Evolutionary conservation across 2,329 filamentous ascomycete genomes (phyloP).

Genomic region (Westerdykella aurantiaca): DNA sequence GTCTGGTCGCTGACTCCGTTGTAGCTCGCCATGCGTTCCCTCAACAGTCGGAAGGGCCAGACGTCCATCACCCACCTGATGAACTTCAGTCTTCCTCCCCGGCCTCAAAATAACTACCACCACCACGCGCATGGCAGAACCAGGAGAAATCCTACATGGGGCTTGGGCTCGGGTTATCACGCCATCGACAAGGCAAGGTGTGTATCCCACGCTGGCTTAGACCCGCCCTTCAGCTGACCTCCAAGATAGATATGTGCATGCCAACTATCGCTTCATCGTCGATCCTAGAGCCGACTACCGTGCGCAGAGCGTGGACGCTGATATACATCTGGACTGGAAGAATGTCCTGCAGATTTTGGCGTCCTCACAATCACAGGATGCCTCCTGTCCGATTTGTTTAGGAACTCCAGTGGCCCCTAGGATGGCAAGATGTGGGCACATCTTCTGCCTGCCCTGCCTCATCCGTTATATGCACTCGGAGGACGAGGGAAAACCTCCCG

Average conservation of each 20-base stretch:
- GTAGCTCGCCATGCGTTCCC: conserved; percentile 58
- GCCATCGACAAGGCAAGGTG: conserved; percentile 84
- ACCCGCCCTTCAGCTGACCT: conserved; percentile 4
- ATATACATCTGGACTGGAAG: conserved; percentile 85
- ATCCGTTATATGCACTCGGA: conserved; percentile 92
- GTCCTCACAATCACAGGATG: conserved; percentile 78
- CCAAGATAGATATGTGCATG: conserved; percentile 69
- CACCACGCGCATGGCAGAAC: conserved; percentile 47
- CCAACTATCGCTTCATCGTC: conserved; percentile 96
- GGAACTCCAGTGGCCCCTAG: conserved; percentile 87
- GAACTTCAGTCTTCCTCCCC: conserved; percentile 77
- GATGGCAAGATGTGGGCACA: conserved; percentile 96
- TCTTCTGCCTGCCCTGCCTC: conserved; percentile 89
- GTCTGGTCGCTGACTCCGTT: conserved; percentile 12
- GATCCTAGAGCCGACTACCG: conserved; percentile 74
- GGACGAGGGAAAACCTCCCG: conserved; percentile 55
- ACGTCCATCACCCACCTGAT: conserved; percentile 96
- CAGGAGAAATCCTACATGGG: conserved; percentile 72
- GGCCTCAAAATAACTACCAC: conserved; percentile 57
- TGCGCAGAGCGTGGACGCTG: conserved; percentile 75
- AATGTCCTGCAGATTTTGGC: conserved; percentile 87
- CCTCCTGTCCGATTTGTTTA: conserved; percentile 91
- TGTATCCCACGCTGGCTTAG: conserved; percentile 1
- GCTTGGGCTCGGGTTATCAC: conserved; percentile 82
- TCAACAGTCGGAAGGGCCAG: conserved; percentile 75